Percentiles rank a stretch among this genome's conserved stretches.
Evolutionary conservation across 108 stramenopile genomes (phyloP).

Genomic region (Cyclostephanos invisitatus): DNA sequence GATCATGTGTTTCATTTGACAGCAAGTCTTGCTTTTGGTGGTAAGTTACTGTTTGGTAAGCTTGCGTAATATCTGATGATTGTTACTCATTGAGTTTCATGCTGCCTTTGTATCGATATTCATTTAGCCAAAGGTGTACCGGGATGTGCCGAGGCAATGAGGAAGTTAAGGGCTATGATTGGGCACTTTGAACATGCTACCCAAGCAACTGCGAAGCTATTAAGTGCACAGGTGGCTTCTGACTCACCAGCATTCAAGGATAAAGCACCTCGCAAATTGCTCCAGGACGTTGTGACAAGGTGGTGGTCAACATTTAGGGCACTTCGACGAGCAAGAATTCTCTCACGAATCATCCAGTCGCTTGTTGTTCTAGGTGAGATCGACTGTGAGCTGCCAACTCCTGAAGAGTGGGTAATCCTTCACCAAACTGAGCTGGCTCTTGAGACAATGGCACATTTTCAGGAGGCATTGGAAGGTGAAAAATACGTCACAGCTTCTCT

Average conservation of each 20-base stretch:
- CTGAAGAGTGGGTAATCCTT: constrained; percentile 1
- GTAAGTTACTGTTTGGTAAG: neutral
- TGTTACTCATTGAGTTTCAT: neutral
- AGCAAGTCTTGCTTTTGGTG: neutral
- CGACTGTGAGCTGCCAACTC: neutral
- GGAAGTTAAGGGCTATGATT: neutral
- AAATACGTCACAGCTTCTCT: too few relatives aligned
- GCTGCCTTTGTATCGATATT: neutral
- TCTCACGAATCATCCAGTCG: neutral
- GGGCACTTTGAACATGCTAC: neutral
- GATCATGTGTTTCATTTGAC: neutral
- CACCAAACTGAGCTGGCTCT: neutral
- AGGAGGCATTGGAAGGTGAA: too few relatives aligned
- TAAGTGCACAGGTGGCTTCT: neutral
- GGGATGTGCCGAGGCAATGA: neutral
- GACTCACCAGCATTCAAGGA: neutral
- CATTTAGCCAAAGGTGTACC: neutral
- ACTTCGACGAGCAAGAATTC: neutral
- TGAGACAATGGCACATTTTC: constrained; percentile 3
- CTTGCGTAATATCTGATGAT: neutral
- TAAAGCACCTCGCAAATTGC: neutral
- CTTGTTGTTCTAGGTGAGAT: neutral
- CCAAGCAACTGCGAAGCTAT: neutral
- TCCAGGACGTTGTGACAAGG: neutral
- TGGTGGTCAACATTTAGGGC: neutral